Percentiles rank a stretch among this genome's conserved stretches.
Evolutionary conservation across 2,329 filamentous ascomycete species (phyloP).

Genomic region (Pyricularia sp.): DNA sequence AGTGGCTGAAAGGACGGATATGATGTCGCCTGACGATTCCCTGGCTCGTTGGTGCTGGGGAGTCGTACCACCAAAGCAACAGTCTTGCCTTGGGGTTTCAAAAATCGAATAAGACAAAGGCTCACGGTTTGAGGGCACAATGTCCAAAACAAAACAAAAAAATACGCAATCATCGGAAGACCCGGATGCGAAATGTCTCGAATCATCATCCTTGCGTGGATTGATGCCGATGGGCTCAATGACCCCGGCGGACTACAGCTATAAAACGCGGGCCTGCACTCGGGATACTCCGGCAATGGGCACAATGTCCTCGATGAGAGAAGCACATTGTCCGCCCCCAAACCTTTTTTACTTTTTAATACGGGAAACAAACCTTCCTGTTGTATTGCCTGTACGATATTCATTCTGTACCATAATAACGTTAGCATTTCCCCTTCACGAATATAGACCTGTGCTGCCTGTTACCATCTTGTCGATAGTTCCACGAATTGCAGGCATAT

Average conservation of each 20-base stretch:
- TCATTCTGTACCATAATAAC: not conserved
- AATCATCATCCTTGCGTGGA: not conserved
- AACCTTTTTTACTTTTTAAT: not conserved
- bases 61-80: not conserved
- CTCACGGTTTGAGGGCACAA: not conserved
- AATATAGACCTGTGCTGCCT: not conserved
- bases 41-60: not conserved
- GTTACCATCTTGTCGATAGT: not conserved
- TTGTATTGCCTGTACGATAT: not conserved
- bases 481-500: not conserved
- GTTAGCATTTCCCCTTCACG: not conserved
- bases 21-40: not conserved
- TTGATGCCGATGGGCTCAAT: not conserved
- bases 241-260: not conserved
- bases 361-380: not conserved
- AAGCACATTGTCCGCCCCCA: not conserved
- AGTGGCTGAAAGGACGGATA: not conserved
- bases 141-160: not conserved
- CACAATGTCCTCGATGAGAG: not conserved
- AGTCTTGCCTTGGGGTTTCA: not conserved
- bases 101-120: not conserved
- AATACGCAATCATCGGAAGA: not conserved
- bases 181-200: not conserved
- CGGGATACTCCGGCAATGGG: not conserved
- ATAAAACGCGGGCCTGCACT: not conserved